phyloP scores from a whole-genome alignment of 495 filamentous ascomycete species.

The Tuber microsphaerosporum region DNA sequence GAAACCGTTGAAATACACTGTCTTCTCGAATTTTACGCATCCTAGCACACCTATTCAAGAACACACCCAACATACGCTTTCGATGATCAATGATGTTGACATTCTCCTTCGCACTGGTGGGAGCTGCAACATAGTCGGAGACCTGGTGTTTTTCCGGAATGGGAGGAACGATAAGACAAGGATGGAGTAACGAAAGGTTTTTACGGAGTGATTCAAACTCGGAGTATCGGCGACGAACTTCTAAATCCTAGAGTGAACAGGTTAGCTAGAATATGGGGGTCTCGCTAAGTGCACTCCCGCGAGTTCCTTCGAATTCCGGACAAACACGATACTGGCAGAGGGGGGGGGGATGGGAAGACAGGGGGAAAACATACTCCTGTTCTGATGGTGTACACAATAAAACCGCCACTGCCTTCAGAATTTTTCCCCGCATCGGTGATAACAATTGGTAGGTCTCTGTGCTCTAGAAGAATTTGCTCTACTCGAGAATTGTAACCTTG shows the following conservation, averaged over 20 bases:
- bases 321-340: not conserved
- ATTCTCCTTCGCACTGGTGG: constrained; percentile 95
- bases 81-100: constrained; percentile 89
- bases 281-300: not conserved
- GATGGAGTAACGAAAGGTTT: constrained; percentile 81
- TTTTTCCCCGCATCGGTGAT: constrained; percentile 96
- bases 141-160: constrained; percentile 98
- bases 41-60: constrained; percentile 80
- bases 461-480: constrained; percentile 93
- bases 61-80: constrained; percentile 92
- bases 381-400: constrained; percentile 92
- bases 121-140: constrained; percentile 96
- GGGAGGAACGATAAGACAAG: constrained; percentile 87
- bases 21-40: constrained; percentile 94
- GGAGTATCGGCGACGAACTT: constrained; percentile 90
- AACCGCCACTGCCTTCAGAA: constrained; percentile 74
- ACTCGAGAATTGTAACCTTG: constrained; percentile 88
- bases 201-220: constrained; percentile 91
- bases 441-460: constrained; percentile 76
- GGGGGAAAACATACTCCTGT: constrained; percentile 63
- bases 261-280: constrained; percentile 22
- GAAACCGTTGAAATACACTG: constrained; percentile 93
- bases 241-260: constrained; percentile 60
- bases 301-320: not conserved
- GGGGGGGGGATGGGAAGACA: not conserved